Conservation (phyloP, 1,284 basidiomycete genomes). For the Tetrapyrgos nigripes region DNA sequence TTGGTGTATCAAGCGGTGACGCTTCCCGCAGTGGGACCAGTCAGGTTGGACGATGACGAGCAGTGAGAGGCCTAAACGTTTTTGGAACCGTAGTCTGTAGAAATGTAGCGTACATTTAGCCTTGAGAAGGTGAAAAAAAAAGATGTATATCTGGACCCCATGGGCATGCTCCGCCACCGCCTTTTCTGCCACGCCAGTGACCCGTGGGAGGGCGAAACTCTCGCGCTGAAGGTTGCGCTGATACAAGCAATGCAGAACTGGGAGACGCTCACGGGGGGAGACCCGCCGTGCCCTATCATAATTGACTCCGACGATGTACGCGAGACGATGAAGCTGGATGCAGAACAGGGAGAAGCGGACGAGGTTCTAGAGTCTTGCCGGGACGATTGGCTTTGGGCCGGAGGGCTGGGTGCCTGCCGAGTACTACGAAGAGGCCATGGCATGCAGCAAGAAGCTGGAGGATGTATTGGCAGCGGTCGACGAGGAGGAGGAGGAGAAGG, state of each 20-base stretch:
- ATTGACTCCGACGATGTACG: slow-evolving; percentile 41
- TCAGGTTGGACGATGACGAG: no score
- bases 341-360: slow-evolving; percentile 25
- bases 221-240: slow-evolving; percentile 36
- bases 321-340: slow-evolving; percentile 35
- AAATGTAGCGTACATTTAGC: no score
- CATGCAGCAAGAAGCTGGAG: slow-evolving; percentile 31
- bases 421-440: slow-evolving; percentile 36
- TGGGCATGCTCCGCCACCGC: slow-evolving; percentile 31
- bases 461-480: no score
- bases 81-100: no score
- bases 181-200: slow-evolving; percentile 37
- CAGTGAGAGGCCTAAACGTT: no score
- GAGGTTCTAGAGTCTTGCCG: slow-evolving; percentile 24
- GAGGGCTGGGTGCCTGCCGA: slow-evolving; percentile 38
- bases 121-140: no score
- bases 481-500: background rate
- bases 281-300: slow-evolving; percentile 39
- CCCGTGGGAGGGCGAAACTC: slow-evolving; percentile 26
- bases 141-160: no score
- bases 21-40: no score
- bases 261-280: slow-evolving; percentile 35
- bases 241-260: slow-evolving; percentile 36
- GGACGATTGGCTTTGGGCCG: slow-evolving; percentile 20
- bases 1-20: no score